Base-by-base conservation (phyloP, 352 stramenopile species). In the Globisporangium sylvaticum region DNA sequence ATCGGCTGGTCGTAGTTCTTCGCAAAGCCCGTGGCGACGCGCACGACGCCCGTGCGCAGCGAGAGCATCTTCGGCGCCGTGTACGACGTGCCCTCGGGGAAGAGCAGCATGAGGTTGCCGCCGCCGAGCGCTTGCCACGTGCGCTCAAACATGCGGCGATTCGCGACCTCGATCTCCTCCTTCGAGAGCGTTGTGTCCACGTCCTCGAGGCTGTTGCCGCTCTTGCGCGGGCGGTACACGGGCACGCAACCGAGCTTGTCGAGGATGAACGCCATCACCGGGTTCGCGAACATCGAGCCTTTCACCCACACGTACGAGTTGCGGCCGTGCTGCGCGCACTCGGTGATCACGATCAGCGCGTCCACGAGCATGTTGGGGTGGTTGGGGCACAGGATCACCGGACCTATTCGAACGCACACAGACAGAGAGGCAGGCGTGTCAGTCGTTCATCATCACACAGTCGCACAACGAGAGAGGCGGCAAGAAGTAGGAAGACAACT, bases 281-380 rank as follows among this genome's bases (percentile, higher is more conserved):
- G 72, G 73, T 89, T 87, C n/a, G 72, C 74, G 50, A 93, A 91
- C 44, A 91, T 72, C 56, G 84, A 87, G n/a, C 83, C 84, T 63
- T 93, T 93, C 44, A 76, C 83, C 84, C 84, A 93, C 14, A 85
- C 75, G 69, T 88, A 93, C 46, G 84, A 80, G 53, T 77, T 77
- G 58, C 83, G 83, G 9, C 80, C 80, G 34, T 82, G 71, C 29
- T 65, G 74, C n/a, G 68, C 73, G 31, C 73, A 81, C 67, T 93
- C 81, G n/a, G 83, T 91, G 62, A 91, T 81, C 34, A 91, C 82
- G n/a, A 93, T 72, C 42, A 91, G 77, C 66, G 76, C 75, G 64
- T 93, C 84, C 22, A 93, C 82, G 37, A 93, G 78, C 84, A 93
- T 93, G 66, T 93, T 93, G 4, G 84, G 84, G 65, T 93, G 84